These are phyloP conservation scores for Alternaria panax DNA, from an alignment of 2,329 filamentous ascomycete genomes.

Conservation along the genomic window DNA sequence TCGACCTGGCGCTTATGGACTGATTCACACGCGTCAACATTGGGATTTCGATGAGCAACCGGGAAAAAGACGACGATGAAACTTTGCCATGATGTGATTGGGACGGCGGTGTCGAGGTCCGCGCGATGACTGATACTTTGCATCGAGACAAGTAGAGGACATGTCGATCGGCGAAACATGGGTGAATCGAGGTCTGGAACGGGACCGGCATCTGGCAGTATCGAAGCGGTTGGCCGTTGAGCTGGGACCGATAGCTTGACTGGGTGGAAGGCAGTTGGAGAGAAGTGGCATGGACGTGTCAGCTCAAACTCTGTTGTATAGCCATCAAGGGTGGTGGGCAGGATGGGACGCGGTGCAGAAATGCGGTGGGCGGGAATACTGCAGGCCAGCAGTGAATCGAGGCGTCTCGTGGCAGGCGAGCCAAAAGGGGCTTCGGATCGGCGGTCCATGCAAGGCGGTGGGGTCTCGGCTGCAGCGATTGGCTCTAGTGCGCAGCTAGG, in stretches of 20 bases:
- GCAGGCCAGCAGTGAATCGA: conserved; percentile 1
- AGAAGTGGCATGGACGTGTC: background rate
- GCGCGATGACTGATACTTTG: conserved; percentile 9
- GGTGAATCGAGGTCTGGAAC: conserved; percentile 20
- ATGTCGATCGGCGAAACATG: conserved; percentile 22
- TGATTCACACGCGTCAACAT: background rate
- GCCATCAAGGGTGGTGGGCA: background rate
- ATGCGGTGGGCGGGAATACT: conserved; percentile 1
- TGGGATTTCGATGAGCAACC: conserved; percentile 10
- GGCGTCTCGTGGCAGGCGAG: conserved; percentile 30
- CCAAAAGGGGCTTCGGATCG: conserved; percentile 32
- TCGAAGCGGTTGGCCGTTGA: conserved; percentile 11
- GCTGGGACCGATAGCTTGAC: no score
- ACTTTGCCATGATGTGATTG: conserved; percentile 4
- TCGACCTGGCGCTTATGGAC: background rate
- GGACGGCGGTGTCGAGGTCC: background rate
- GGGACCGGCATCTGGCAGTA: conserved; percentile 22
- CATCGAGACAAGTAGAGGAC: conserved; percentile 10
- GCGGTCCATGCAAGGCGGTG: conserved; percentile 19
- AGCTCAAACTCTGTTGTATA: background rate
- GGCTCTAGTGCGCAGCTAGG: background rate
- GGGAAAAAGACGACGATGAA: conserved; percentile 11
- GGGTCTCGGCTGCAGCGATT: conserved; percentile 16
- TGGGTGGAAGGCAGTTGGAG: background rate
- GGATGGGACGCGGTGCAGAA: background rate